phyloP scores from a whole-genome alignment of 495 filamentous ascomycete species.

The Hapsidospora chrysogenum region DNA sequence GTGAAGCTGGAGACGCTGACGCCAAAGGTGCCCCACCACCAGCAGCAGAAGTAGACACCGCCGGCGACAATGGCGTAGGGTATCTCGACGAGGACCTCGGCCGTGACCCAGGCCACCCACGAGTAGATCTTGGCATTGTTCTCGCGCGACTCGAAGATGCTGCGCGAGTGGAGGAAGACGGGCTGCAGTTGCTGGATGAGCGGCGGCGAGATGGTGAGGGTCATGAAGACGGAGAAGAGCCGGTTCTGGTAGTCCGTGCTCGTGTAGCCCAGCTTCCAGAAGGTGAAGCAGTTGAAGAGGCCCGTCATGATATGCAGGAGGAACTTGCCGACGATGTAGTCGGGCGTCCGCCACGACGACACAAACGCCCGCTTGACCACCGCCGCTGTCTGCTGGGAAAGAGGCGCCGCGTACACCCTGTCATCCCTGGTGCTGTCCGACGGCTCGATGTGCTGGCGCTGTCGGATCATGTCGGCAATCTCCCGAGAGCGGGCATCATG shows the following conservation, averaged over 20 bases:
- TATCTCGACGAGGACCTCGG: constrained; percentile 39
- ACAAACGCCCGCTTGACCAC: constrained; percentile 43
- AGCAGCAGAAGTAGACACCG: constrained; percentile 37
- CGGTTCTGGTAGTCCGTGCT: constrained; percentile 57
- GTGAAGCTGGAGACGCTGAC: constrained; percentile 26
- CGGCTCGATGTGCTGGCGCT: constrained; percentile 13
- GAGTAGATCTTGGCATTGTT: constrained; percentile 59
- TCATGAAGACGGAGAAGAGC: constrained; percentile 58
- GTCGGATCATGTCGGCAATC: constrained; percentile 38
- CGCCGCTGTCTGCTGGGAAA: constrained; percentile 22
- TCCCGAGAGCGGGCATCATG: constrained; percentile 41
- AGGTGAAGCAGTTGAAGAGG: constrained; percentile 65
- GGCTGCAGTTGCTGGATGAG: constrained; percentile 46
- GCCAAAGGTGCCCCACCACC: constrained; percentile 40
- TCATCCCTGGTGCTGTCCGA: constrained; percentile 13
- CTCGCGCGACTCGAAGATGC: constrained; percentile 57
- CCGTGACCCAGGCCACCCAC: constrained; percentile 40
- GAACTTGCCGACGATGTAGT: constrained; percentile 51
- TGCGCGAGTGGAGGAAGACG: constrained; percentile 47
- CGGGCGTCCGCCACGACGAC: constrained; percentile 57
- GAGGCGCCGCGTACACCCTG: constrained; percentile 12
- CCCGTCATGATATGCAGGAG: constrained; percentile 17
- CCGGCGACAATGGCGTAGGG: constrained; percentile 22
- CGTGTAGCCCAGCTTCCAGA: constrained; percentile 47
- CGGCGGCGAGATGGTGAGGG: constrained; percentile 30